Percentiles rank a stretch among this genome's conserved stretches.
phyloP scores from a whole-genome alignment of 2,329 filamentous ascomycete genomes.

The Phialemonium atrogriseum region DNA sequence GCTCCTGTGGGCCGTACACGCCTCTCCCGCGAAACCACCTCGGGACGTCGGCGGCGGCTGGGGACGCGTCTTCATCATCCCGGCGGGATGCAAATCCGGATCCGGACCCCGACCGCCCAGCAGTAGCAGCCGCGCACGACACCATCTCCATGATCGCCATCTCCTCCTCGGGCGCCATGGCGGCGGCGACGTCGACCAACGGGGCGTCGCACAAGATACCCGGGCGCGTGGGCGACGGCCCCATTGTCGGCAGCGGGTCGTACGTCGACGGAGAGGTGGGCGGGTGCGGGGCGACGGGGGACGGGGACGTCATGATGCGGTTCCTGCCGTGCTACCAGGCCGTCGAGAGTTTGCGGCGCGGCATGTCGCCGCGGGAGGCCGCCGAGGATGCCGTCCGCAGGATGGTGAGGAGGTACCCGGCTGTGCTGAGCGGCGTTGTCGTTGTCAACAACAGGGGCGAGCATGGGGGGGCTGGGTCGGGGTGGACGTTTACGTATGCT shows the following conservation, averaged over 20 bases:
- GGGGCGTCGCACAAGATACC: slow-evolving; percentile 46
- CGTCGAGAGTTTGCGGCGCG: slow-evolving; percentile 41
- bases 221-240: slow-evolving; percentile 46
- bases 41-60: not conserved
- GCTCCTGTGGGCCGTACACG: slow-evolving; percentile 38
- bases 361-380: slow-evolving; percentile 37
- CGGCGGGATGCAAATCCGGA: slow-evolving; percentile 4
- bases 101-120: not conserved
- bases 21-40: slow-evolving; percentile 19
- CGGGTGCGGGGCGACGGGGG: slow-evolving; percentile 47
- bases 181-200: slow-evolving; percentile 48
- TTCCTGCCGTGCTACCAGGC: slow-evolving; percentile 51
- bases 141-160: slow-evolving; percentile 46
- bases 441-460: slow-evolving; percentile 39
- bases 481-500: slow-evolving; percentile 47
- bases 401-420: slow-evolving; percentile 39
- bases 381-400: slow-evolving; percentile 41
- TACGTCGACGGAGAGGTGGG: slow-evolving; percentile 47
- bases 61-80: not conserved
- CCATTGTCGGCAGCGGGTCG: slow-evolving; percentile 44
- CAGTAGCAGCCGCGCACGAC: slow-evolving; percentile 29
- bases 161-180: slow-evolving; percentile 34
- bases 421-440: slow-evolving; percentile 38
- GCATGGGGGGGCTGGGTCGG: slow-evolving; percentile 42
- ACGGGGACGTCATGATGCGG: slow-evolving; percentile 50